Percentiles rank a stretch among this genome's conserved stretches.
Evolutionary conservation across 2,329 filamentous ascomycete genomes (phyloP).

Genomic region (Dactylellina haptotyla): DNA sequence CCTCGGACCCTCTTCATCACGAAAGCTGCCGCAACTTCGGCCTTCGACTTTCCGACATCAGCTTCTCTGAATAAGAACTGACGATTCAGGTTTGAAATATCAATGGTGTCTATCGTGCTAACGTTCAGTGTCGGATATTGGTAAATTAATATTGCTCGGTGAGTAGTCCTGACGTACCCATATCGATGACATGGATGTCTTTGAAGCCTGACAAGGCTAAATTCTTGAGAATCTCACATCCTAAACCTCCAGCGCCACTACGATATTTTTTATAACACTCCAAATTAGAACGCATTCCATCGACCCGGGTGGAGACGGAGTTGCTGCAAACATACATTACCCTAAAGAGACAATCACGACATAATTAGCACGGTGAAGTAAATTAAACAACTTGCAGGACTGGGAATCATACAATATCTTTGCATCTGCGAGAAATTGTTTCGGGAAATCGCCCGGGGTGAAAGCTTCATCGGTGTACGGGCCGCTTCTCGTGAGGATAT

Average conservation of each 20-base stretch:
- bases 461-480: conserved; percentile 80
- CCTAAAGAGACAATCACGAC: conserved; percentile 55
- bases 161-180: too few species aligned
- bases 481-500: conserved; percentile 77
- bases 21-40: conserved; percentile 89
- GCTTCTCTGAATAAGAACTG: conserved; percentile 93
- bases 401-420: conserved; percentile 75
- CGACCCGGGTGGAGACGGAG: background rate
- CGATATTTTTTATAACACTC: conserved; percentile 57
- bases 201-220: conserved; percentile 94
- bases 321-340: conserved; percentile 59
- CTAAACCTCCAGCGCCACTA: conserved; percentile 91
- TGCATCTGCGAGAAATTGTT: conserved; percentile 71
- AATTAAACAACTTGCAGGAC: background rate
- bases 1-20: conserved; percentile 89
- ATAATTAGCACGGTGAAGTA: conserved; percentile 29
- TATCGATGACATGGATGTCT: conserved; percentile 98
- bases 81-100: conserved; percentile 96
- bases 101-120: conserved; percentile 80
- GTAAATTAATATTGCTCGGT: too few species aligned
- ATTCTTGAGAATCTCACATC: conserved; percentile 97
- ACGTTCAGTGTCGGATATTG: too few species aligned
- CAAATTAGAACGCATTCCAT: conserved; percentile 55
- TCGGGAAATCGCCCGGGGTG: conserved; percentile 66
- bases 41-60: conserved; percentile 93